Evolutionary conservation across 2,329 filamentous ascomycete genomes (phyloP), one percentile per base, ranked within the genome.

Genomic region (Didymellaceae sp.): DNA sequence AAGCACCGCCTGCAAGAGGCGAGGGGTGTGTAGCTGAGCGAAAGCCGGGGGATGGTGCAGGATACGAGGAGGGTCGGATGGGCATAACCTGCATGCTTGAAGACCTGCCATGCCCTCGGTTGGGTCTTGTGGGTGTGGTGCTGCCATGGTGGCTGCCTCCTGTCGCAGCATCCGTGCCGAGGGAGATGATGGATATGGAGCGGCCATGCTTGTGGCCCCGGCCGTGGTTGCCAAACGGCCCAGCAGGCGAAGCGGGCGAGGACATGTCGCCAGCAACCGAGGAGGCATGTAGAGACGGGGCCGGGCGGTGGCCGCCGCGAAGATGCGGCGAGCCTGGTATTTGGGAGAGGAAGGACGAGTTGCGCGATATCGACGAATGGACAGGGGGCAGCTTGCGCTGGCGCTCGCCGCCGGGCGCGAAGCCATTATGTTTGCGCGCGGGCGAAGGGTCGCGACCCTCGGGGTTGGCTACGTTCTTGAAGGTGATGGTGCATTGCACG

Each of bases 401-500:
- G 42, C 72, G 62, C 48, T 74, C 72, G 33, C 66, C 66, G 45
- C 65, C 67, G 5, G 59, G 59, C 51, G 60, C 61, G 44, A 69
- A 70, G 54, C 74, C 71, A 61, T 75, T 75, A 37, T 65, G 61
- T 40, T 65, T 65, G 57, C 63, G 62, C 42, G 55, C 53, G 34
- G 64, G 62, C 45, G 64, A 66, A 55, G 66, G 60, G 51, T 69
- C 66, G 58, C 57, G 57, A n/a, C 68, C 65, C 17, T 67, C 58
- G n/a, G 84, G 81, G 57, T 67, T 73, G 22, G 82, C 78, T 40
- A 92, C 82, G 72, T 99, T 99, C 76, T 89, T 93, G 78, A 99
- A 99, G 41, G 90, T 97, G 73, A 99, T 96, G 61, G 87, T 91
- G 76, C 94, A 97, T 77, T 92, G 90, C 68, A 97, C 84, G 69